Evolutionary conservation across 2,329 filamentous ascomycete species (phyloP), one percentile per base, ranked within the genome.

Genomic region (Aspergillus hortae): DNA sequence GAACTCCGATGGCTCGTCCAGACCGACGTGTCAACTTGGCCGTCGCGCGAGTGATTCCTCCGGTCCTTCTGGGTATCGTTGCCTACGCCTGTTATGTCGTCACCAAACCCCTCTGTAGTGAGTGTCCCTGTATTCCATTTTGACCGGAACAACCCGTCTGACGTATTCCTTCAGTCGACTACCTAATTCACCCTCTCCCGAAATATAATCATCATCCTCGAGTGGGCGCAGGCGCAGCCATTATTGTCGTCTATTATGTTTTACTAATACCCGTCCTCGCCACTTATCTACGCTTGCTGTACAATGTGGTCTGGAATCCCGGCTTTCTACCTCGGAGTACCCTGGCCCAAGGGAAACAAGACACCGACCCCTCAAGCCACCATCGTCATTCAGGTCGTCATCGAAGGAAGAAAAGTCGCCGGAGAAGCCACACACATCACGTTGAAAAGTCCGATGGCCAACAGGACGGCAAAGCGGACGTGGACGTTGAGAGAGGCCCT

Each of bases 171-270:
- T 51, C 63, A 90, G 88, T 92, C 59, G 75, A 88, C 61, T 92
- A 90, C 66, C 80, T 95, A 43, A 76, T 91, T 55, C 69, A 76
- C 49, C 76, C 79, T 21, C 65, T 72, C 46, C 63, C 67, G 48
- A 63, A 70, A 53, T 67, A 68, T 60, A 58, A 63, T 63, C 60
- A 62, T 66, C 43, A 67, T 63, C 68, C 71, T 65, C 72, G 80
- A 74, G 65, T 74, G 53, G 79, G 81, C 49, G 74, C 84, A 27
- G 90, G 85, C 40, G 80, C 87, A 52, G 83, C 82, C 11, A 81
- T 96, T 51, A 76, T 95, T 42, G 80, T 84, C 25, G 71, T 92
- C 21, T 91, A 89, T 71, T 88, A 87, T 63, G 48, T 92, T 48
- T 77, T 95, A 49, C 76, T 96, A 42, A 60, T 88, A 14, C 77